These are phyloP conservation scores for Oryza glaberrima DNA, from an alignment of 176 grass and related monocot species.

Conservation along the genomic window DNA sequence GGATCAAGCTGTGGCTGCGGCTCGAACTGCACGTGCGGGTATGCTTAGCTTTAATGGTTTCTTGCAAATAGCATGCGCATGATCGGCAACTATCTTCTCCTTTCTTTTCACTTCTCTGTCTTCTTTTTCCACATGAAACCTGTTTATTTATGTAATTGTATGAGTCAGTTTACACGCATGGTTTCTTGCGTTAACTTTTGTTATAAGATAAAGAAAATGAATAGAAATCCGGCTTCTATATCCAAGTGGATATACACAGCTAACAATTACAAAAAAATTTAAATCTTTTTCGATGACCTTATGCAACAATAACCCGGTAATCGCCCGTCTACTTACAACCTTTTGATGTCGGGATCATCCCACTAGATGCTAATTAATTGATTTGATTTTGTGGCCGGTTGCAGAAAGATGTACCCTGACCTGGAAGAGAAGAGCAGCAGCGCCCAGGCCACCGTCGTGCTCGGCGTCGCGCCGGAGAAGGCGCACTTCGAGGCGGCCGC, in stretches of 20 bases:
- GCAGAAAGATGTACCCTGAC: constrained; percentile 65
- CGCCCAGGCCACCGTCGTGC: constrained; percentile 36
- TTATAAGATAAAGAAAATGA: too few species aligned
- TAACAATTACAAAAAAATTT: too few species aligned
- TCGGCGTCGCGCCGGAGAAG: constrained; percentile 38
- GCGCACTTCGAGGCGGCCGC: constrained; percentile 36
- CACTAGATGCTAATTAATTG: too few species aligned
- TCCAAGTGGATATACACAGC: too few species aligned
- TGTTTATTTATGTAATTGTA: neutral
- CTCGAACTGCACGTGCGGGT: constrained; percentile 51
- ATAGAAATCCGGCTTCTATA: too few species aligned
- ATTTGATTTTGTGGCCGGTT: neutral
- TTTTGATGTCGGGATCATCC: too few species aligned
- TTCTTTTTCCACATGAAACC: neutral
- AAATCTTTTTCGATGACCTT: too few species aligned
- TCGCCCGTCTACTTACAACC: too few species aligned
- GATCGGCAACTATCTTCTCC: neutral
- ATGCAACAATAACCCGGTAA: too few species aligned
- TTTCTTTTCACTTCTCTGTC: neutral
- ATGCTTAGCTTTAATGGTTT: neutral
- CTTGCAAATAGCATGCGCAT: neutral
- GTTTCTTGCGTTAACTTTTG: too few species aligned
- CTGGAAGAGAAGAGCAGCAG: constrained; percentile 40
- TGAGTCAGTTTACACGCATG: too few species aligned
- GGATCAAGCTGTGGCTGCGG: constrained; percentile 48